Evolutionary conservation across 495 filamentous ascomycete species (phyloP), one percentile per base, ranked within the genome.

Genomic region (Penicillium soppii): DNA sequence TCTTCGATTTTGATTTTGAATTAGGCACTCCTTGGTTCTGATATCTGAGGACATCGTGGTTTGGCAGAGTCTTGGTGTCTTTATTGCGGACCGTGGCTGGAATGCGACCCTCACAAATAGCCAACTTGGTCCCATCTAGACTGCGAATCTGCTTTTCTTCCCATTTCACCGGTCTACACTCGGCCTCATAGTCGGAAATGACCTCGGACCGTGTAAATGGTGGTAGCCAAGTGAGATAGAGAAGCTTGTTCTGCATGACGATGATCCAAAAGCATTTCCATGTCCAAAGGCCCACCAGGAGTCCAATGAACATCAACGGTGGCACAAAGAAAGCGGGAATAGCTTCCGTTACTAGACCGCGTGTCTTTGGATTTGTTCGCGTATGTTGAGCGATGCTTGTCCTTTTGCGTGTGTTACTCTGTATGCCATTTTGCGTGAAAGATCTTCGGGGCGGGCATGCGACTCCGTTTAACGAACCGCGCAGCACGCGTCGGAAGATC

Each of bases 221-320:
- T 9, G 87, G 87, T 7, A 90, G 54, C 26, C 82, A 83, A 0
- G 89, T 85, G 69, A 91, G 89, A 67, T 92, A 92, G 40, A 92
- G 83, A 50, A 94, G 89, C 52, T 89, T 89, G 60, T 92, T 89
- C 66, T 91, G 89, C 61, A 92, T 85, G 5, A 86, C 55, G 16
- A 92, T 75, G 69, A 92, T 82, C 86, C 91, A 89, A 46, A 85
- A 62, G 55, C 87, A 91, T 70, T 94, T 92, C 79, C 86, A 91
- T 0, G 77, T 76, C 85, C 87, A 92, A 9, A 91, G 74, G 5
- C 76, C 71, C 7, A 89, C 50, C 2, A 89, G 65, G 10, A 95
- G 70, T 7, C 87, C 85, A 7, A 70, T 57, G 58, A 90, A 92
- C 40, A 90, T 73, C 5, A 74, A 61, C 0, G 89, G 89, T 5